Evolutionary conservation across 345 rosid genomes (phyloP).

Genomic region (Triadica sebifera): DNA sequence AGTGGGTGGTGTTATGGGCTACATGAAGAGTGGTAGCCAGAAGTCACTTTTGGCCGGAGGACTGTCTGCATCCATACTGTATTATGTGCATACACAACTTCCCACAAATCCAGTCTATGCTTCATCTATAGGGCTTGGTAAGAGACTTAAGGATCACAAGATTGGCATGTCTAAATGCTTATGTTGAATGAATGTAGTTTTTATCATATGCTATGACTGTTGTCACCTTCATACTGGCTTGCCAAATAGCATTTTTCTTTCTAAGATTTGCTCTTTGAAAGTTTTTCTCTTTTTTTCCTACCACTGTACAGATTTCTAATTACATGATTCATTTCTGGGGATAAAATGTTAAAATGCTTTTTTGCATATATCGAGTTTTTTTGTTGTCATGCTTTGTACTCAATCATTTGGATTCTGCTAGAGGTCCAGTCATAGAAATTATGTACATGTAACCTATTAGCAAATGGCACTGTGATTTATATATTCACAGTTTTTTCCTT

Average conservation of each 20-base stretch:
- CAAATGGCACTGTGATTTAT: background rate
- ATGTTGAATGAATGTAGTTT: background rate
- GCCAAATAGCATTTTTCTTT: too few species aligned
- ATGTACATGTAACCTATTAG: too few species aligned
- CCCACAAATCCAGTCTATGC: conserved; percentile 72
- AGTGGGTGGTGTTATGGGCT: conserved; percentile 93
- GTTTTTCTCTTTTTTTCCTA: background rate
- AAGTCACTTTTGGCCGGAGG: conserved; percentile 80
- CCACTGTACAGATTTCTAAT: background rate
- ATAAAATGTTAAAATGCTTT: background rate
- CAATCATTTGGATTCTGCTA: background rate
- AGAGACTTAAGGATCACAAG: conserved; percentile 7
- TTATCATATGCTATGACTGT: background rate
- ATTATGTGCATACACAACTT: conserved; percentile 67
- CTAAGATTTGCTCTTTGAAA: background rate
- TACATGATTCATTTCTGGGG: background rate
- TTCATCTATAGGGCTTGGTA: conserved; percentile 81
- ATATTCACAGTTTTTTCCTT: background rate
- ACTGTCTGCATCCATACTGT: conserved; percentile 58
- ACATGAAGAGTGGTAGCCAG: conserved; percentile 83
- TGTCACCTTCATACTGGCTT: background rate
- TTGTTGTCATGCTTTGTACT: background rate
- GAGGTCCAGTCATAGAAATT: too few species aligned
- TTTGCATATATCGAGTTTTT: background rate
- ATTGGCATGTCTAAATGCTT: background rate